These are phyloP conservation scores for Arabis hirsuta DNA, from an alignment of 345 rosid genomes.

Conservation along the genomic window DNA sequence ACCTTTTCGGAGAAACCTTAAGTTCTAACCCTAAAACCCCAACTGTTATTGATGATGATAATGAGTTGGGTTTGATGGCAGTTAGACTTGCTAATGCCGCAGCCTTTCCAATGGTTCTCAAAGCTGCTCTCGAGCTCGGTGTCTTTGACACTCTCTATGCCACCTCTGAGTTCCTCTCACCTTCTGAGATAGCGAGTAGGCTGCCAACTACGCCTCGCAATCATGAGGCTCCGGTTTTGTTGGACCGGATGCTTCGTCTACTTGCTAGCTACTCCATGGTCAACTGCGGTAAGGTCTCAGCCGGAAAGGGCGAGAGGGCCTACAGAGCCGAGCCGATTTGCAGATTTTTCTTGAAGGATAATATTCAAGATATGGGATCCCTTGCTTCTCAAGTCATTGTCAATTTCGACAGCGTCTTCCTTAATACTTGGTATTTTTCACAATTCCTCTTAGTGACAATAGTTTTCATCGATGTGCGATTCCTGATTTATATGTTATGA, in stretches of 20 bases:
- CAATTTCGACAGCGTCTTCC: slow-evolving; percentile 47
- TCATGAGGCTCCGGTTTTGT: slow-evolving; percentile 47
- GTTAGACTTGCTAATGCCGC: slow-evolving; percentile 40
- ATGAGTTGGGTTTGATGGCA: slow-evolving; percentile 46
- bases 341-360: slow-evolving; percentile 43
- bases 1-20: slow-evolving; percentile 15
- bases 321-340: slow-evolving; percentile 50
- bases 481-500: no score
- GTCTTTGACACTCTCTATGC: slow-evolving; percentile 49
- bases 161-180: slow-evolving; percentile 41
- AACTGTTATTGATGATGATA: slow-evolving; percentile 25
- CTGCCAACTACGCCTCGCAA: slow-evolving; percentile 48
- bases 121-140: slow-evolving; percentile 53
- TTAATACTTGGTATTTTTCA: slow-evolving; percentile 47
- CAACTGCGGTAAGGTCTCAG: neutral
- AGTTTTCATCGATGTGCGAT: no score
- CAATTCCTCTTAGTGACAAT: no score
- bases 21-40: slow-evolving; percentile 11
- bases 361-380: slow-evolving; percentile 44
- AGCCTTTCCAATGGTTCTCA: slow-evolving; percentile 53
- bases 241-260: slow-evolving; percentile 58
- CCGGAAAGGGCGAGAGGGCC: slow-evolving; percentile 33
- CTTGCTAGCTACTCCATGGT: slow-evolving; percentile 55
- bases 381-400: slow-evolving; percentile 47
- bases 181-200: slow-evolving; percentile 47